Evolutionary conservation across 2,329 filamentous ascomycete genomes (phyloP), one percentile per base, ranked within the genome.

Genomic region (Fusarium temperatum): DNA sequence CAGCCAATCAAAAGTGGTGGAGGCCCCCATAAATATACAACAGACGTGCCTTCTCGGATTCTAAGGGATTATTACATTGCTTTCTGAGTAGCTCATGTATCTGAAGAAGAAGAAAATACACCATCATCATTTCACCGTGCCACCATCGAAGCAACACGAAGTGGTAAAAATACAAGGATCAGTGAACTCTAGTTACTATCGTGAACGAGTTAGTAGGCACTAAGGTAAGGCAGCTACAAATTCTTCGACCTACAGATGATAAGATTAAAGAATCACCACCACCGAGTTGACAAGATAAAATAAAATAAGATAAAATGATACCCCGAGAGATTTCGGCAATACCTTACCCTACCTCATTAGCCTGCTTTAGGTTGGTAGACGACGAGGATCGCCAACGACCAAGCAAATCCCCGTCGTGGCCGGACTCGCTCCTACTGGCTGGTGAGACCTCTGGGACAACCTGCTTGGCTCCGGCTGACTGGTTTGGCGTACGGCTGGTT

Each of bases 401-500:
- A 66, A 63, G 45, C 45, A 55, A 45, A 56, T 48, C 48, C 67
- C 48, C 47, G 54, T 55, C 56, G 51, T 47, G 53, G 32, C 50
- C 67, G 71, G 71, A 41, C 59, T 26, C 53, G 38, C 54, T 74
- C 48, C 62, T 45, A 72, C 51, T 74, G 67, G 67, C 59, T 65
- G 58, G 48, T 20, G 48, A 32, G 48, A 51, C 28, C 28, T 24
- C 24, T 58, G 45, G 67, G 44, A 51, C 45, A 61, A 42, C 30
- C 30, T 22, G 51, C 59, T 59, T 62, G 71, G 58, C 67, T 56
- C 71, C 71, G 58, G 58, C 53, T 45, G 53, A 75, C 68, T 74
- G 72, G 72, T 62, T 72, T 74, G 71, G 70, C 70, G 57, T 58
- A 71, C 60, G 57, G 67, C 41, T 65, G 71, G 57, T 73, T 45